These are phyloP conservation scores for Neurospora tetraspora DNA, from an alignment of 495 filamentous ascomycete species.

Conservation along the genomic window DNA sequence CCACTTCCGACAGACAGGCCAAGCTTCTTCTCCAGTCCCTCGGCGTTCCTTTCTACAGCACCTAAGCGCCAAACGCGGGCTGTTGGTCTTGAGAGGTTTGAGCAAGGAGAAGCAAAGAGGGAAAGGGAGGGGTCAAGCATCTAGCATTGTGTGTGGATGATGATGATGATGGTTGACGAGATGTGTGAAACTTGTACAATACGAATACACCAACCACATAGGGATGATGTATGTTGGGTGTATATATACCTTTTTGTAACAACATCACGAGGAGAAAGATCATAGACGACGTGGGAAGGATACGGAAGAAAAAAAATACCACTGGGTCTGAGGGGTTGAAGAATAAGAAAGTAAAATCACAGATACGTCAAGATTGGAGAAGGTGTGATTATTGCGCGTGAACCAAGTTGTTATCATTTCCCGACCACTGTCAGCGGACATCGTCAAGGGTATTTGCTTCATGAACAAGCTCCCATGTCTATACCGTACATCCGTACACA, in stretches of 20 bases:
- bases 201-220: neutral
- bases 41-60: conserved; percentile 65
- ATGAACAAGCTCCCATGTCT: neutral
- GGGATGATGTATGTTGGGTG: neutral
- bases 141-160: neutral
- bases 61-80: neutral
- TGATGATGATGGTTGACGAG: neutral
- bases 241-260: neutral
- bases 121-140: neutral
- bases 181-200: neutral
- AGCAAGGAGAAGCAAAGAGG: neutral
- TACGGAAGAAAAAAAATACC: neutral
- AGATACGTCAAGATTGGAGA: neutral
- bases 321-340: neutral
- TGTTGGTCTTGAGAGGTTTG: neutral
- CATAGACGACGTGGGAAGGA: neutral
- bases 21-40: conserved; percentile 70
- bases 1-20: conserved; percentile 85
- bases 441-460: neutral
- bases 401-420: neutral
- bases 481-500: neutral
- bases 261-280: neutral
- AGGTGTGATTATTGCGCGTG: neutral
- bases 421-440: neutral
- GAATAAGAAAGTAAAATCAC: neutral